These are phyloP conservation scores for Arthrobotrys entomopaga DNA, from an alignment of 2,329 filamentous ascomycete species.

Conservation along the genomic window DNA sequence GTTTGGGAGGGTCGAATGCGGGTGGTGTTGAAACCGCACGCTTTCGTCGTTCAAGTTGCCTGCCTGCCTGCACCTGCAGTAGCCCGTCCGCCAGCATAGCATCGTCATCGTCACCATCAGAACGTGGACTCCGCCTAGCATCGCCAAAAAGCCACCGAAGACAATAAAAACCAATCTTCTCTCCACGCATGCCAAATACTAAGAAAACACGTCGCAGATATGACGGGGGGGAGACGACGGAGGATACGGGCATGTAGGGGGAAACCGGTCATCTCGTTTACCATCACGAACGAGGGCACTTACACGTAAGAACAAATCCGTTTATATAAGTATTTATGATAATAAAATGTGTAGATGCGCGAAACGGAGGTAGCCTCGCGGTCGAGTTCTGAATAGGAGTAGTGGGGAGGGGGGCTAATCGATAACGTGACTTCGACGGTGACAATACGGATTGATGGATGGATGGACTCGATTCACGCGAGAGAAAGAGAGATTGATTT, in stretches of 20 bases:
- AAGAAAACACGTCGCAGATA: not conserved
- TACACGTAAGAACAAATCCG: not conserved
- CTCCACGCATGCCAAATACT: not conserved
- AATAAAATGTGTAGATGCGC: slow-evolving; percentile 1
- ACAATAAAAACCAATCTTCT: not conserved
- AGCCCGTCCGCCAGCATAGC: not conserved
- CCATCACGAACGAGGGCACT: slow-evolving; percentile 3
- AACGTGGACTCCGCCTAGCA: not conserved
- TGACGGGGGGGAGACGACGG: not conserved
- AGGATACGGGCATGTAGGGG: not conserved
- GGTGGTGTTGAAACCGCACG: slow-evolving; percentile 10
- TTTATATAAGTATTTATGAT: not conserved
- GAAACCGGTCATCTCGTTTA: not conserved
- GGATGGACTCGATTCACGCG: slow-evolving; percentile 18
- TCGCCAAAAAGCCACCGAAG: slow-evolving; percentile 1
- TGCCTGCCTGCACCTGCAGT: not conserved
- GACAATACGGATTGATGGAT: slow-evolving; percentile 11
- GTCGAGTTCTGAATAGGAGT: slow-evolving; percentile 2
- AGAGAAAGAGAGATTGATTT: no score
- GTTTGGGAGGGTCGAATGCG: not conserved
- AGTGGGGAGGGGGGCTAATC: slow-evolving; percentile 6
- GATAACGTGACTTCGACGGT: slow-evolving; percentile 8
- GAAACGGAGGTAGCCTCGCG: slow-evolving; percentile 13
- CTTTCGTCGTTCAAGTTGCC: slow-evolving; percentile 11
- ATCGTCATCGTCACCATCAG: not conserved